phyloP scores from a whole-genome alignment of 306 rosid species.

The Acacia acuminata region DNA sequence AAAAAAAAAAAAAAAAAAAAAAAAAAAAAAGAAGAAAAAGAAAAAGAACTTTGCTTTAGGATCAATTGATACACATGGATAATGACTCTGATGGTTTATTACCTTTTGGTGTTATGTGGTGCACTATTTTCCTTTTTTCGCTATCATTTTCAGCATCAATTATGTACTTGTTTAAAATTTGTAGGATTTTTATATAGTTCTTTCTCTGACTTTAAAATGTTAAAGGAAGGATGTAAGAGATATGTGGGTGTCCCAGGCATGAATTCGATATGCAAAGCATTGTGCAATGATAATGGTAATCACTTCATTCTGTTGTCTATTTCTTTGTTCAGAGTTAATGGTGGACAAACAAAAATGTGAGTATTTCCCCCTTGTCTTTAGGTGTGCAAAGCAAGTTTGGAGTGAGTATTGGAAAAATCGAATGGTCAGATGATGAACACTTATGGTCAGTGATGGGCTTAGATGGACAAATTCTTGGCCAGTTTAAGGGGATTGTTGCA shows the following conservation, averaged over 20 bases:
- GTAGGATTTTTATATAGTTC: conserved; percentile 14
- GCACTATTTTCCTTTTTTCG: neutral
- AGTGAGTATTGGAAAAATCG: conserved; percentile 60
- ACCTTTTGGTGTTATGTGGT: neutral
- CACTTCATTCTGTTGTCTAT: conserved; percentile 23
- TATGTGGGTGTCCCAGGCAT: conserved; percentile 96
- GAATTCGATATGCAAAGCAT: conserved; percentile 88
- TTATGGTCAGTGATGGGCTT: conserved; percentile 69
- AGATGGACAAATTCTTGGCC: conserved; percentile 79
- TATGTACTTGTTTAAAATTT: conserved; percentile 15
- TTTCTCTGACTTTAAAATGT: conserved; percentile 50
- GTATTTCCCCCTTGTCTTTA: conserved; percentile 23
- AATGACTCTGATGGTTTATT: neutral
- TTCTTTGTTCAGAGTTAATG: conserved; percentile 34
- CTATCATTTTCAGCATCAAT: neutral
- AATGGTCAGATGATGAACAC: conserved; percentile 72
- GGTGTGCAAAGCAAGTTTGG: conserved; percentile 90
- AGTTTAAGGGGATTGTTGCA: conserved; percentile 76
- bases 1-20: too few species aligned
- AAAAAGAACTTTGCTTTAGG: neutral
- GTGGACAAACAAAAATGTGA: conserved; percentile 23
- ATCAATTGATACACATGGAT: neutral
- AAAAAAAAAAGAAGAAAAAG: too few species aligned
- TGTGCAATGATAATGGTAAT: conserved; percentile 74
- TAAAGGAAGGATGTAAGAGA: conserved; percentile 74